These are phyloP conservation scores for Capsicum rhomboideum DNA, from an alignment of 257 asterid genomes.

Conservation along the genomic window DNA sequence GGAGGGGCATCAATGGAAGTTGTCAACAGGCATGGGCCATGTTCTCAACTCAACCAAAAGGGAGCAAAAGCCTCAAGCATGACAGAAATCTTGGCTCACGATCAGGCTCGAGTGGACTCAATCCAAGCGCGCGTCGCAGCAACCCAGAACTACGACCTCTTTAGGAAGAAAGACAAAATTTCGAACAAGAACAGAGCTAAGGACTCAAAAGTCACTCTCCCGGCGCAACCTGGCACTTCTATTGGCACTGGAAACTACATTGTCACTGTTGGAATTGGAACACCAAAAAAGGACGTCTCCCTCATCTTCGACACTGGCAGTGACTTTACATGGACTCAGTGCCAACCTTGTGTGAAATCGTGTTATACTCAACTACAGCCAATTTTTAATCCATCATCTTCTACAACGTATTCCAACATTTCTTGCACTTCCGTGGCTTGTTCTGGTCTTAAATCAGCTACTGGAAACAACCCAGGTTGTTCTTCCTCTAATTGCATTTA, in stretches of 20 bases:
- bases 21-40: constrained; percentile 51
- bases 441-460: constrained; percentile 33
- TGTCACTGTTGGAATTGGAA: constrained; percentile 56
- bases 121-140: constrained; percentile 30
- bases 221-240: constrained; percentile 39
- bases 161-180: background rate
- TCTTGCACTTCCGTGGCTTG: constrained; percentile 39
- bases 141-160: background rate
- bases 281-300: constrained; percentile 31
- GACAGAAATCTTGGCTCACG: constrained; percentile 38
- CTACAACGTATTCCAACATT: constrained; percentile 44
- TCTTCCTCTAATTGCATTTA: constrained; percentile 37
- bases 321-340: constrained; percentile 84
- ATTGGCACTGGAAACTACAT: constrained; percentile 57
- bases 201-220: constrained; percentile 22
- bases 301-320: constrained; percentile 80
- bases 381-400: constrained; percentile 42
- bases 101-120: constrained; percentile 42
- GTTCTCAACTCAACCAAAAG: constrained; percentile 18
- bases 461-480: constrained; percentile 37
- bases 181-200: background rate
- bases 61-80: constrained; percentile 12
- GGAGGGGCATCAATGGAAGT: constrained; percentile 40
- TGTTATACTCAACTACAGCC: constrained; percentile 61
- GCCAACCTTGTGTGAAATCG: constrained; percentile 41